A percentile compares a stretch with the other conserved stretches of the same genome.
These are phyloP conservation scores for Arachis stenosperma DNA, from an alignment of 306 rosid genomes.

Conservation along the genomic window DNA sequence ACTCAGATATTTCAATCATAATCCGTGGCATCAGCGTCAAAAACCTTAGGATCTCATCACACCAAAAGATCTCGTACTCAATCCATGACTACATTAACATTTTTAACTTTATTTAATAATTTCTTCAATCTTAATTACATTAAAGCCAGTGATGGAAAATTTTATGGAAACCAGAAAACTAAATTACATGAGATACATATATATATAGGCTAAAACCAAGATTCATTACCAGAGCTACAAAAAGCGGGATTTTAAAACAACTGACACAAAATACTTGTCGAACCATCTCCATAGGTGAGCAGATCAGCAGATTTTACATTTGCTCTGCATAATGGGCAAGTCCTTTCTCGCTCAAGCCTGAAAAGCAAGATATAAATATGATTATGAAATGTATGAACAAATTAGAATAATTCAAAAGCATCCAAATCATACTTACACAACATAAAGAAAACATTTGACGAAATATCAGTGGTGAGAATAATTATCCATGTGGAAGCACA, in stretches of 20 bases:
- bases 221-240: conserved; percentile 18
- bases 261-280: conserved; percentile 81
- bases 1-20: conserved; percentile 2
- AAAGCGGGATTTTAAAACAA: conserved; percentile 51
- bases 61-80: conserved; percentile 2
- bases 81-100: conserved; percentile 17
- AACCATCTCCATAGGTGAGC: conserved; percentile 84
- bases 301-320: conserved; percentile 73
- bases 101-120: background rate
- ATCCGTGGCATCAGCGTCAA: background rate
- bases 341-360: conserved; percentile 96
- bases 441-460: conserved; percentile 4
- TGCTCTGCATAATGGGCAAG: conserved; percentile 92
- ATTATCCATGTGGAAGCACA: background rate
- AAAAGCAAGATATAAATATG: conserved; percentile 28
- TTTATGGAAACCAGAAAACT: conserved; percentile 23
- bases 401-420: conserved; percentile 11
- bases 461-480: conserved; percentile 5
- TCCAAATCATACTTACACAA: background rate
- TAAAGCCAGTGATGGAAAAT: conserved; percentile 26
- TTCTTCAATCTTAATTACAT: conserved; percentile 35
- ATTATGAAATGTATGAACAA: conserved; percentile 1
- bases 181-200: conserved; percentile 28
- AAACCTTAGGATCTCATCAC: conserved; percentile 26
- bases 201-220: conserved; percentile 37